Percentiles rank a stretch among this genome's conserved stretches.
Evolutionary conservation across 257 asterid species (phyloP).

Genomic region (Solanum etuberosum): DNA sequence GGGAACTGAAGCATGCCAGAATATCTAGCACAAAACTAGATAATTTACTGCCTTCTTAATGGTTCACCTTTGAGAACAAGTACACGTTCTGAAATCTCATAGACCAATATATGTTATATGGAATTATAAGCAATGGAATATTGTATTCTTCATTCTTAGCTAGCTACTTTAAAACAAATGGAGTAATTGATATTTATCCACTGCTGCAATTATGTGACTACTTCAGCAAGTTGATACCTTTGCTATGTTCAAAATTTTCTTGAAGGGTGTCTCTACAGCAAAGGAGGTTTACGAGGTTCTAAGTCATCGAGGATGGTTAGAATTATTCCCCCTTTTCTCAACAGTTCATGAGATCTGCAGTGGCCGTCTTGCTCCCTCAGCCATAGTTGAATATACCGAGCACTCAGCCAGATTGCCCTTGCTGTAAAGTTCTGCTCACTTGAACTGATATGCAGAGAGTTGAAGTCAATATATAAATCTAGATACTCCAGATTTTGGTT

Average conservation of each 20-base stretch:
- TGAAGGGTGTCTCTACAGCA: constrained; percentile 86
- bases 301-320: constrained; percentile 70
- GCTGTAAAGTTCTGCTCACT: constrained; percentile 40
- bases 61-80: background rate
- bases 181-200: background rate
- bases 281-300: constrained; percentile 75
- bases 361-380: constrained; percentile 68
- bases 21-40: background rate
- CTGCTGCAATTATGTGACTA: background rate
- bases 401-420: constrained; percentile 41
- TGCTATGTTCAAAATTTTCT: background rate
- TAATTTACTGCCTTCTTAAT: background rate
- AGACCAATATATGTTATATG: background rate
- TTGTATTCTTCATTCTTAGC: background rate
- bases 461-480: background rate
- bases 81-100: background rate
- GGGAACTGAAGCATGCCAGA: background rate
- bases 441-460: background rate
- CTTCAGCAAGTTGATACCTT: background rate
- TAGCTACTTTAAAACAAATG: background rate
- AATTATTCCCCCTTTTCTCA: constrained; percentile 79
- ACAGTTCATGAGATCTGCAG: constrained; percentile 82
- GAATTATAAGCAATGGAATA: background rate
- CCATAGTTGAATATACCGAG: constrained; percentile 61
- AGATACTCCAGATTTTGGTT: background rate